Percentiles rank a stretch among this genome's conserved stretches.
These are phyloP conservation scores for Melianthus villosus DNA, from an alignment of 441 rosid species.

Conservation along the genomic window DNA sequence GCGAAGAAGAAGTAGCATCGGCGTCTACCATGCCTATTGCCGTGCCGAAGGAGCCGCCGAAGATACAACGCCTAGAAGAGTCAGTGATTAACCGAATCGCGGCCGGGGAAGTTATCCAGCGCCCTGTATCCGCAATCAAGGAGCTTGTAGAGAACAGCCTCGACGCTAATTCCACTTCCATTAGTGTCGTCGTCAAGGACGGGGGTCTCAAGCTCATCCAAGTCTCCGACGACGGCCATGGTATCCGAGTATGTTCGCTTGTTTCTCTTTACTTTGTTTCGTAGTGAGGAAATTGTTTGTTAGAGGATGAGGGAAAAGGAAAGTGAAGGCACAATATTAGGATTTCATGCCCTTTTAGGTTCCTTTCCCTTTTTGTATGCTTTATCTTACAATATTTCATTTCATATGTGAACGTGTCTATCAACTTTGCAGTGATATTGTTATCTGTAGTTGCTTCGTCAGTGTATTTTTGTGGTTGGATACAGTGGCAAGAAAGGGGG, in stretches of 20 bases:
- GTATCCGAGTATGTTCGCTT: conserved; percentile 44
- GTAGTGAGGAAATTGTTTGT: neutral
- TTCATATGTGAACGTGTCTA: no score
- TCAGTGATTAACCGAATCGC: conserved; percentile 88
- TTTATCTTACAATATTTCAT: no score
- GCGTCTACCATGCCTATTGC: no score
- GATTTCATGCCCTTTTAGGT: no score
- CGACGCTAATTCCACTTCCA: conserved; percentile 62
- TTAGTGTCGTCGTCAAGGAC: conserved; percentile 65
- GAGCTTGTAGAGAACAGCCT: conserved; percentile 90
- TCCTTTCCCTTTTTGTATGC: no score
- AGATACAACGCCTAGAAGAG: conserved; percentile 61
- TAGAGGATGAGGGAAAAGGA: no score
- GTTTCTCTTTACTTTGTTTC: neutral
- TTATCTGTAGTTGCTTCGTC: no score
- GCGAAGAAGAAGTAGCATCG: conserved; percentile 11
- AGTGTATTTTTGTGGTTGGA: no score
- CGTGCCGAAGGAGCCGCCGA: conserved; percentile 49
- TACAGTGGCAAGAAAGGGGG: no score
- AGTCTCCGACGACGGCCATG: conserved; percentile 97
- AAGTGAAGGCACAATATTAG: no score
- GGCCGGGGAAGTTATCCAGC: conserved; percentile 91
- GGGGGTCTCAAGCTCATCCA: conserved; percentile 94
- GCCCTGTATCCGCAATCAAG: conserved; percentile 79
- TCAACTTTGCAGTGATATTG: no score